phyloP scores from a whole-genome alignment of 106 monocot species.

The Dioscorea dumetorum region DNA sequence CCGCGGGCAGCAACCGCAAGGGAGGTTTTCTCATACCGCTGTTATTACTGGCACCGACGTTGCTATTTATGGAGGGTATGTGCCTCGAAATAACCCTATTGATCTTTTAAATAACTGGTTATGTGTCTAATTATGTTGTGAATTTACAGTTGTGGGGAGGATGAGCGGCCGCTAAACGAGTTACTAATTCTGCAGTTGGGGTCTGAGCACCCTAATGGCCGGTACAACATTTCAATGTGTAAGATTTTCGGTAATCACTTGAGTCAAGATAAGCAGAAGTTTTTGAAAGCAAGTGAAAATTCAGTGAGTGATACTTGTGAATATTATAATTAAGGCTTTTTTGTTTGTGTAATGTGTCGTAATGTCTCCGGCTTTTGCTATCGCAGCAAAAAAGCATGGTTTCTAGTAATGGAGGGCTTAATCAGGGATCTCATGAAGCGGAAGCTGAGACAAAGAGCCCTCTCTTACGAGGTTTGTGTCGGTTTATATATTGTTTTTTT shows the following conservation, averaged over 20 bases:
- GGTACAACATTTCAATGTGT: conserved; percentile 78
- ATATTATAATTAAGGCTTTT: not conserved
- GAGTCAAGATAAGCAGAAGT: conserved; percentile 62
- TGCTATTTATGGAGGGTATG: conserved; percentile 81
- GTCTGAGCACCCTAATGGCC: conserved; percentile 76
- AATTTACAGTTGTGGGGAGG: conserved; percentile 77
- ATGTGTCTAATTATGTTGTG: conserved; percentile 2
- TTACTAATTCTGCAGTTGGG: conserved; percentile 74
- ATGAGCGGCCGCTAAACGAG: conserved; percentile 86
- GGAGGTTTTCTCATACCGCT: conserved; percentile 84
- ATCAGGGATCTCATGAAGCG: conserved; percentile 15
- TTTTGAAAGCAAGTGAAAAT: conserved; percentile 32
- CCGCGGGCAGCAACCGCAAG: conserved; percentile 69
- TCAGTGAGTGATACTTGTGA: conserved; percentile 16
- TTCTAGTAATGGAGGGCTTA: conserved; percentile 23
- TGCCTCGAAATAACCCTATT: not conserved
- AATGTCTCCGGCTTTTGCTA: not conserved
- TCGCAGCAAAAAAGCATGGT: conserved; percentile 30
- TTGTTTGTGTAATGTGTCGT: not conserved
- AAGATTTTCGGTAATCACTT: conserved; percentile 65
- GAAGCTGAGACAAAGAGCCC: conserved; percentile 32
- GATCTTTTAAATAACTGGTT: not conserved
- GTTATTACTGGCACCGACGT: conserved; percentile 56
- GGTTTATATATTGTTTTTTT: not conserved
- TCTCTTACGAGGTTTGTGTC: conserved; percentile 19